Conservation (phyloP, 768 basidiomycete genomes). For the Dentipellis fragilis region DNA sequence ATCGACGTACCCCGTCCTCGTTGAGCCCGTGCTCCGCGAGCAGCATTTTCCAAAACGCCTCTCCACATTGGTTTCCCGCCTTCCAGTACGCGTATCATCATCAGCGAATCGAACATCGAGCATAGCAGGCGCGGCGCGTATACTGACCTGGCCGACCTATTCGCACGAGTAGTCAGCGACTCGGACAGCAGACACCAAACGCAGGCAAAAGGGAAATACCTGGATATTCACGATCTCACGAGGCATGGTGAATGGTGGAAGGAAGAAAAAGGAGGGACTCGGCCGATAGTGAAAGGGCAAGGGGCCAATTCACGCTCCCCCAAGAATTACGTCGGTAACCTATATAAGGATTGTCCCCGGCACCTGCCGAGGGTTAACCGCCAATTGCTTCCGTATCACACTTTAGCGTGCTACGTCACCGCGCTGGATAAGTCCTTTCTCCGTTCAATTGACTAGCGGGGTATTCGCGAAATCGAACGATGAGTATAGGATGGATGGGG, state of each 20-base stretch:
- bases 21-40: slow-evolving; percentile 81
- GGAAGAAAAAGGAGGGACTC: background rate
- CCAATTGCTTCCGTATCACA: too few species aligned
- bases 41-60: slow-evolving; percentile 84
- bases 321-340: background rate
- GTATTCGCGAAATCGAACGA: too few species aligned
- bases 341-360: background rate
- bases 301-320: background rate
- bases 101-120: background rate
- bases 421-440: too few species aligned
- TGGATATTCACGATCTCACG: slow-evolving; percentile 82
- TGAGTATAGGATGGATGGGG: too few species aligned
- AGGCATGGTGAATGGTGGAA: slow-evolving; percentile 33
- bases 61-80: slow-evolving; percentile 75
- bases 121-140: slow-evolving; percentile 7
- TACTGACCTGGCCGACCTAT: slow-evolving; percentile 65
- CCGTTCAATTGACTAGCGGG: too few species aligned
- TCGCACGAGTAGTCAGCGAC: slow-evolving; percentile 1
- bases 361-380: too few species aligned
- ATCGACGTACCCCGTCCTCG: slow-evolving; percentile 45
- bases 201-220: slow-evolving; percentile 25
- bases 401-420: too few species aligned
- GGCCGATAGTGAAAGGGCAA: background rate
- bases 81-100: slow-evolving; percentile 18
- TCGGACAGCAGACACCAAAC: background rate